Conservation (phyloP, 106 monocot species). For the Dendrobium huoshanense region DNA sequence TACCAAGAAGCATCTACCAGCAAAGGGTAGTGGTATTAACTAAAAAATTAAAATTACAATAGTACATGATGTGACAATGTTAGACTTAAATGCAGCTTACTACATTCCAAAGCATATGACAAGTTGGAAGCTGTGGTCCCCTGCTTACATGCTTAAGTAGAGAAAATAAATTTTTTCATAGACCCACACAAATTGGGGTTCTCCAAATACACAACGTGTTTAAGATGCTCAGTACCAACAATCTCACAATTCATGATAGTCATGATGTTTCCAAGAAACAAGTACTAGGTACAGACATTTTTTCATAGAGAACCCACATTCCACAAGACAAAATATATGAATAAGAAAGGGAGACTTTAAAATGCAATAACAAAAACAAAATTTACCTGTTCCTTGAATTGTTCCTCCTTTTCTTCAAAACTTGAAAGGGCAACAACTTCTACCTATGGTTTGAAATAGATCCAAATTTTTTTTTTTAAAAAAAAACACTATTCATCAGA, state of each 20-base stretch:
- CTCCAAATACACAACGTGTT: neutral
- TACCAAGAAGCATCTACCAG: neutral
- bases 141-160: neutral
- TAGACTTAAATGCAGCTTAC: neutral
- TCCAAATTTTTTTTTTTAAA: neutral
- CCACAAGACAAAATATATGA: neutral
- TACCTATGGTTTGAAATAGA: conserved; percentile 28
- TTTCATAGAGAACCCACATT: neutral
- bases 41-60: neutral
- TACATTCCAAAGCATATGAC: neutral
- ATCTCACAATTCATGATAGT: neutral
- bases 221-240: neutral
- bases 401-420: conserved; percentile 93
- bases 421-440: conserved; percentile 86
- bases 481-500: neutral
- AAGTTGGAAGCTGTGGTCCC: neutral
- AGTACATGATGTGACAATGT: neutral
- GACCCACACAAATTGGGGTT: neutral
- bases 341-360: neutral
- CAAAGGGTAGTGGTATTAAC: neutral
- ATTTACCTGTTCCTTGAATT: conserved; percentile 80
- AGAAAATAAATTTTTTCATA: neutral
- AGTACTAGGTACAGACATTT: neutral
- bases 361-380: neutral
- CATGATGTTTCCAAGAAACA: neutral